These are phyloP conservation scores for Pezizomycotina sp. DNA, from an alignment of 2,329 filamentous ascomycete genomes.

Conservation along the genomic window DNA sequence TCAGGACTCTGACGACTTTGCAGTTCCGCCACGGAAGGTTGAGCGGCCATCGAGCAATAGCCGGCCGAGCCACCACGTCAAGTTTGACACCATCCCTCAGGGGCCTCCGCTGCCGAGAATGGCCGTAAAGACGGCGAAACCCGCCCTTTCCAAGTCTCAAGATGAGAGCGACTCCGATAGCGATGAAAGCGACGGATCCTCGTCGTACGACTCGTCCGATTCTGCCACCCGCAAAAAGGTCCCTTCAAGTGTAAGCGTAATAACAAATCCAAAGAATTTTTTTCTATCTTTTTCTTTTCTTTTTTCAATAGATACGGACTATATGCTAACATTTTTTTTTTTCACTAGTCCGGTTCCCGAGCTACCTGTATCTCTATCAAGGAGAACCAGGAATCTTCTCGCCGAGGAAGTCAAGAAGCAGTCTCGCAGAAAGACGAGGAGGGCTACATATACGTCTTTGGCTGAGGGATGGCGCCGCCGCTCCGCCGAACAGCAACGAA, in stretches of 20 bases:
- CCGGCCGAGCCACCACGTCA: background rate
- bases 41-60: background rate
- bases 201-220: too few species aligned
- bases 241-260: too few species aligned
- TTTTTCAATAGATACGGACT: slow-evolving; percentile 28
- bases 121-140: background rate
- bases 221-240: too few species aligned
- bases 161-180: too few species aligned
- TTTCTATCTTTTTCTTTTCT: too few species aligned
- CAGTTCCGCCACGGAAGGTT: background rate
- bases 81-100: background rate
- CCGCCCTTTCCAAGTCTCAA: too few species aligned
- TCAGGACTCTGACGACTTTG: background rate
- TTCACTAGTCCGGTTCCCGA: slow-evolving; percentile 47
- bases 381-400: slow-evolving; percentile 32
- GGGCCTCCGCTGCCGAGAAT: slow-evolving; percentile 1
- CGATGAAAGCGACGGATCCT: too few species aligned
- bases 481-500: slow-evolving; percentile 36
- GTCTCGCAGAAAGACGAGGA: slow-evolving; percentile 59
- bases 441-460: slow-evolving; percentile 98
- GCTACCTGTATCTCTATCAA: slow-evolving; percentile 35
- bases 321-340: slow-evolving; percentile 54
- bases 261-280: too few species aligned
- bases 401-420: slow-evolving; percentile 61
- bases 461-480: slow-evolving; percentile 56